Percentiles rank a stretch among this genome's conserved stretches.
These are phyloP conservation scores for Cephaloascus fragrans DNA, from an alignment of 805 yeast species.

Conservation along the genomic window DNA sequence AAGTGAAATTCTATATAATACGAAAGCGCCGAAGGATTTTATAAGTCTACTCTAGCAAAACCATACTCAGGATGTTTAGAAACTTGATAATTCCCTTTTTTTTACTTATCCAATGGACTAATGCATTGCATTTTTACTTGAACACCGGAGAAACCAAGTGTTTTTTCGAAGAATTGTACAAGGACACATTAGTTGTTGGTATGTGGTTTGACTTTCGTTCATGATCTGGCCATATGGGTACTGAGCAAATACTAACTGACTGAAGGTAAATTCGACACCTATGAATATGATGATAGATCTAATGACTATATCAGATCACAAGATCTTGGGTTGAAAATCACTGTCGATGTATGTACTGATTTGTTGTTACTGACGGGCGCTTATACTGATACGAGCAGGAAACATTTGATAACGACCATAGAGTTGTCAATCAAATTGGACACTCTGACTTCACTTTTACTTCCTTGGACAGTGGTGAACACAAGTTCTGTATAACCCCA, in stretches of 20 bases:
- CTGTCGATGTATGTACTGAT: conserved; percentile 44
- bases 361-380: conserved; percentile 3
- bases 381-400: conserved; percentile 22
- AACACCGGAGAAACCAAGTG: conserved; percentile 71
- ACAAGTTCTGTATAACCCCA: conserved; percentile 63
- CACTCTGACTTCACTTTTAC: conserved; percentile 61
- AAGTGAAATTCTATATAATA: too few relatives aligned
- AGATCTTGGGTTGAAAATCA: conserved; percentile 53
- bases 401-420: conserved; percentile 74
- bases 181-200: conserved; percentile 75
- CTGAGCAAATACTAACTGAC: neutral
- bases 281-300: conserved; percentile 42
- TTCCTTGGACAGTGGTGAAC: conserved; percentile 79
- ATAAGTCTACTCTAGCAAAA: too few relatives aligned
- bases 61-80: neutral
- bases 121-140: conserved; percentile 70
- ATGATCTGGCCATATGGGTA: too few relatives aligned
- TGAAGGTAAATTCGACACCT: conserved; percentile 49
- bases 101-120: conserved; percentile 1
- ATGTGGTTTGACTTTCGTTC: conserved; percentile 10
- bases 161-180: conserved; percentile 72
- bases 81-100: neutral
- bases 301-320: conserved; percentile 40
- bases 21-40: too few relatives aligned
- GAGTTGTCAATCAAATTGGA: conserved; percentile 62